Evolutionary conservation across 768 basidiomycete species (phyloP), one percentile per base, ranked within the genome.

Genomic region (Tricholoma furcatifolium): DNA sequence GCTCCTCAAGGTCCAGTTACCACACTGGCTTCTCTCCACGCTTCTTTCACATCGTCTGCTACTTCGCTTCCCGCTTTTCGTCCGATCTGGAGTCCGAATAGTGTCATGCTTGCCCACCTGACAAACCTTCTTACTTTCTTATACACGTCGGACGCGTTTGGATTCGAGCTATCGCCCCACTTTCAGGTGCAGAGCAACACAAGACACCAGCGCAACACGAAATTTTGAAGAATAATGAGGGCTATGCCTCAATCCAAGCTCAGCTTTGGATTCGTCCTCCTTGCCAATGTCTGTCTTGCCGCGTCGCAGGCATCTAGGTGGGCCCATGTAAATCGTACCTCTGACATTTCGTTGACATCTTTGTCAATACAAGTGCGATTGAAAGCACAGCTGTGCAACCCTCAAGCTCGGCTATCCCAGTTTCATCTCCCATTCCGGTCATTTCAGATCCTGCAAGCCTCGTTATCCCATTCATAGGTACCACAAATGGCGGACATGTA

Each of bases 381-480:
- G 27, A 3, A 27, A 27, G 7, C 7, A 4, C 27, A 27, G 27
- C 27, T 7, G 27, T 40, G 27, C 41, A 42, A 12, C 4, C 46
- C 12, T 43, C 53, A 8, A 14, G 17, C 27, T 27, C 27, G 27
- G 3, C 27, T 27, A 27, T 7, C 27, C 27, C 27, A 27, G 27
- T 7, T 27, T 3, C 7, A 15, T 15, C 27, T 18, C 35, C 46
- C 30, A 21, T 34, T 3, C 14, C 47, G 1, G 23, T 21, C 34
- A 58, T 72, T 21, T 49, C 68, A 6, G 74, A 79, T 50, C 76
- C 75, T 17, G 65, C 73, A 3, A 71, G 70, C 50, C 71, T 71
- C 48, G 84, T 85, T 34, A 76, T 81, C 47, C 72, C 80, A 15
- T 85, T 86, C 67, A 81, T 87, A 14, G 85, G 84, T 15, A 84